Evolutionary conservation across 106 monocot species (phyloP).

Genomic region (Platanthera zijinensis): DNA sequence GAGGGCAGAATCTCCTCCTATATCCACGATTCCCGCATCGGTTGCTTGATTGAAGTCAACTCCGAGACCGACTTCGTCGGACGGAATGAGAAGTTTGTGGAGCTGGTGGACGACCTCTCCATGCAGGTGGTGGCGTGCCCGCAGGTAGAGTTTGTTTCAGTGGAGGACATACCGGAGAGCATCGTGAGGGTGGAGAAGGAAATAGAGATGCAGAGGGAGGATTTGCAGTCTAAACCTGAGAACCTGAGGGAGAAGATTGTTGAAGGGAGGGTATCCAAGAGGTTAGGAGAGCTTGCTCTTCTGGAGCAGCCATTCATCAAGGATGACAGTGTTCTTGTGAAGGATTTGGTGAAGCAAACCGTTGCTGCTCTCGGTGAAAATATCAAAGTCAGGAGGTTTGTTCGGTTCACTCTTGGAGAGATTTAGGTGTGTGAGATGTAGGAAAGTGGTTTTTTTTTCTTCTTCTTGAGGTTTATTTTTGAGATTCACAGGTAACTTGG

Average conservation of each 20-base stretch:
- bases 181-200: constrained; percentile 63
- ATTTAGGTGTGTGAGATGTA: constrained; percentile 2
- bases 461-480: not conserved
- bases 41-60: constrained; percentile 78
- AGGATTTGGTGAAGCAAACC: constrained; percentile 92
- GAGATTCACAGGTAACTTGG: not conserved
- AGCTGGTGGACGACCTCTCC: constrained; percentile 65
- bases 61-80: constrained; percentile 85
- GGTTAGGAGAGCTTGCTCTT: constrained; percentile 69
- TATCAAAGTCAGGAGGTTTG: constrained; percentile 70
- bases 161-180: constrained; percentile 60
- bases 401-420: constrained; percentile 77
- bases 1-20: constrained; percentile 76
- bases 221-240: constrained; percentile 78
- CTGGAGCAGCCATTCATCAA: constrained; percentile 89
- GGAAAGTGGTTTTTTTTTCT: too few relatives aligned
- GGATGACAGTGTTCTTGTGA: constrained; percentile 68
- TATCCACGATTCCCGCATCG: constrained; percentile 80
- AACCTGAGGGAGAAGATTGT: constrained; percentile 86
- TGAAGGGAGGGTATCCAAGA: constrained; percentile 84
- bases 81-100: constrained; percentile 73
- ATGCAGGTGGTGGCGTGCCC: constrained; percentile 83
- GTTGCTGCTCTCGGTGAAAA: constrained; percentile 88
- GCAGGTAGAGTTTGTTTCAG: constrained; percentile 59
- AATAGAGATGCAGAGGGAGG: constrained; percentile 86